Evolutionary conservation across 306 rosid species (phyloP), one percentile per base, ranked within the genome.

Genomic region (Elaeagnus macrophylla): DNA sequence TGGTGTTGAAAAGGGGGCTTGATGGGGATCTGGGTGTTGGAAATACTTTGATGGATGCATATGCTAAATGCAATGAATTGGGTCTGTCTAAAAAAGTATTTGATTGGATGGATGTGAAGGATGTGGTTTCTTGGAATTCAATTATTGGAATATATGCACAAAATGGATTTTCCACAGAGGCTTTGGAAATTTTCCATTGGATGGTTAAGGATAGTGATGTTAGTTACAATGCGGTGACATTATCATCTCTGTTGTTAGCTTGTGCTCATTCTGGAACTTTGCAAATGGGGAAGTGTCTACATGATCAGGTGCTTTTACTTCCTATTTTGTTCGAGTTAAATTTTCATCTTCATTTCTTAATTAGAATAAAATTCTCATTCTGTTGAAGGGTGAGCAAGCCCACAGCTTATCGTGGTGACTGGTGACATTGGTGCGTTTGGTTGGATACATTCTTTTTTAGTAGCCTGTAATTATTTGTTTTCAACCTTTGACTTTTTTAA

Each of bases 11-110:
- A 55, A 75, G 71, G 48, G 97, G 97, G 41, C 72, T 89, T 59
- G 75, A 72, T 13, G 79, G 56, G 61, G 59, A 74, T 56, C 62
- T 71, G 56, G 75, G 80, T 1, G 82, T 79, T 66, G 85, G 83
- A 56, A 89, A 89, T 66, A 86, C 88, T 39, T 79, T 89, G 83
- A 77, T 86, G 81, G 97, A 86, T 68, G 88, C 94, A 10, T 89
- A 83, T 74, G 88, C 97, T 11, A 86, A 81, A 75, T 86, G 83
- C 38, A 72, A 94, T n/a, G 77, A 81, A 68, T 65, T 63, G 18
- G 16, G 39, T 38, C 67, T 70, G 58, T 78, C 90, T 8, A 83
- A 77, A 74, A 76, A 81, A 54, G 83, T 89, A 61, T 89, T 89
- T 74, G 86, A 81, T 69, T 78, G 77, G 54, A 83, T 89, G 79